Evolutionary conservation across 441 rosid genomes (phyloP).

Genomic region (Adansonia rubrostipa): DNA sequence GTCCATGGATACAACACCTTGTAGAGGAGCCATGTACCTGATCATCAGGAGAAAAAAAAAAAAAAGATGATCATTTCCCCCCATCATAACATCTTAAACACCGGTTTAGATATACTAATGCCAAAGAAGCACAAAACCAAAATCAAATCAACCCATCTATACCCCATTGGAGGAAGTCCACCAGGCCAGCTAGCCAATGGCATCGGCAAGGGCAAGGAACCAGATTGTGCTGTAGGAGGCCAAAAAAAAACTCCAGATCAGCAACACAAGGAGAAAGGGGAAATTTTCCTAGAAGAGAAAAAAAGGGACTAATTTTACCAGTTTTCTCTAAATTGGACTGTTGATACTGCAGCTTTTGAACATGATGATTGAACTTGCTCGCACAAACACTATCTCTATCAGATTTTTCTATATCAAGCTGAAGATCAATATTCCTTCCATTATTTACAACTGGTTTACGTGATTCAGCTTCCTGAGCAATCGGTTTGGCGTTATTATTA

Average conservation of each 20-base stretch:
- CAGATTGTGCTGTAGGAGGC: conserved; percentile 61
- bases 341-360: conserved; percentile 58
- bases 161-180: conserved; percentile 97
- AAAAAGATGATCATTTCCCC: background rate
- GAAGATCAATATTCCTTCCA: conserved; percentile 70
- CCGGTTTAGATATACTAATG: conserved; percentile 5
- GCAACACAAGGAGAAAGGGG: background rate
- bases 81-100: conserved; percentile 29
- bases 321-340: conserved; percentile 54
- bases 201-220: conserved; percentile 69
- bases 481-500: conserved; percentile 45
- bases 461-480: conserved; percentile 48
- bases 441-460: conserved; percentile 45
- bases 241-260: conserved; percentile 20
- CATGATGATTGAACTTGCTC: conserved; percentile 46
- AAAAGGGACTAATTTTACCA: conserved; percentile 31
- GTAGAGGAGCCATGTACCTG: conserved; percentile 92
- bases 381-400: conserved; percentile 52
- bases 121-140: conserved; percentile 5
- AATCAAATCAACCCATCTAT: conserved; percentile 28
- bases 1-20: conserved; percentile 88
- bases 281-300: background rate
- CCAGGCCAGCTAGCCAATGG: conserved; percentile 93
- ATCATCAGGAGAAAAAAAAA: conserved; percentile 8
- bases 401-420: conserved; percentile 77